phyloP scores from a whole-genome alignment of 2,329 filamentous ascomycete species.

The Ceratocystis alfenasii region DNA sequence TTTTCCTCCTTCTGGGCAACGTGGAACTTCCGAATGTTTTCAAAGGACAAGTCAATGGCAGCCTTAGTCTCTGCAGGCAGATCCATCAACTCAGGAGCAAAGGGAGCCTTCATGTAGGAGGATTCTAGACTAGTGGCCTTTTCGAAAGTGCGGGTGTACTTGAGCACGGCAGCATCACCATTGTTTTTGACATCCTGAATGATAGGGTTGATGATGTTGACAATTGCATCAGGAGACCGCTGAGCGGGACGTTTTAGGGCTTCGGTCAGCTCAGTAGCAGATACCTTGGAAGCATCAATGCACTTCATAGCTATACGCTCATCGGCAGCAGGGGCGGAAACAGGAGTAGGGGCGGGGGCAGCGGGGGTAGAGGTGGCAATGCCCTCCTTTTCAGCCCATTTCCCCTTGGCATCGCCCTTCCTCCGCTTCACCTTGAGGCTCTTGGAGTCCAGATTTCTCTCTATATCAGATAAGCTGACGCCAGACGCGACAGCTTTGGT shows the following conservation, averaged over 20 bases:
- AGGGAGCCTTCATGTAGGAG: conserved; percentile 80
- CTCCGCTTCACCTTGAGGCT: conserved; percentile 88
- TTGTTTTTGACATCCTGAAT: conserved; percentile 73
- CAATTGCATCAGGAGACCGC: conserved; percentile 84
- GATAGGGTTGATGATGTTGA: conserved; percentile 82
- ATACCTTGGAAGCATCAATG: conserved; percentile 55
- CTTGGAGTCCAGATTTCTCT: conserved; percentile 86
- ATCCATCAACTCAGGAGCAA: conserved; percentile 74
- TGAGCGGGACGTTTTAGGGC: conserved; percentile 83
- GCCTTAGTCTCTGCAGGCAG: conserved; percentile 70
- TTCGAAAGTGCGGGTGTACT: conserved; percentile 96
- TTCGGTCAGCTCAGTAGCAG: conserved; percentile 53
- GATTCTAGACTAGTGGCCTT: conserved; percentile 85
- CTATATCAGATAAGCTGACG: conserved; percentile 77
- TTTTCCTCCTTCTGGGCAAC: conserved; percentile 77
- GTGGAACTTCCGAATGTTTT: conserved; percentile 93
- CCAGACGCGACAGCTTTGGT: conserved; percentile 79
- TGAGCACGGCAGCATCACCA: conserved; percentile 77
- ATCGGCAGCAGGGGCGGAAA: conserved; percentile 31
- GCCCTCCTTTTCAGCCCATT: conserved; percentile 76
- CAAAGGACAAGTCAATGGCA: conserved; percentile 87
- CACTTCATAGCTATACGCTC: conserved; percentile 70
- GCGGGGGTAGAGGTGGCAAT: conserved; percentile 38
- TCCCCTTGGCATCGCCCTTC: conserved; percentile 85
- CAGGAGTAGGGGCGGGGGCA: conserved; percentile 25